Evolutionary conservation across 2,329 filamentous ascomycete genomes (phyloP).

Genomic region (Sclerotinia sclerotiorum): DNA sequence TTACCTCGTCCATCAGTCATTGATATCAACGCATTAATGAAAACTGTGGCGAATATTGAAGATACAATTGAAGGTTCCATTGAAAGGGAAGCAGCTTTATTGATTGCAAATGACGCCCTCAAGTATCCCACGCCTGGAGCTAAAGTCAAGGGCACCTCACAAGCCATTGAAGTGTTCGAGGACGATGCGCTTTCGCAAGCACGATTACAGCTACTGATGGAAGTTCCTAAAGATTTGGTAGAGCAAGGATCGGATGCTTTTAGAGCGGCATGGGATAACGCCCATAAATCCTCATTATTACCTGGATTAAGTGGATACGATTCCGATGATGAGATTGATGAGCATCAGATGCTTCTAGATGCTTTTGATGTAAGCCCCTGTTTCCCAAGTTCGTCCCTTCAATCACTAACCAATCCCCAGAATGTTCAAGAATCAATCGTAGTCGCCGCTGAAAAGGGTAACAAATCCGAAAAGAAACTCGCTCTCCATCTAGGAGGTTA

Average conservation of each 20-base stretch:
- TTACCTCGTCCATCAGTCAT: slow-evolving; percentile 75
- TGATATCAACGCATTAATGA: slow-evolving; percentile 67
- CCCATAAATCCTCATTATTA: slow-evolving; percentile 58
- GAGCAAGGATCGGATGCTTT: slow-evolving; percentile 55
- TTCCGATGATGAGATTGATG: slow-evolving; percentile 63
- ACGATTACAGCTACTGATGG: slow-evolving; percentile 63
- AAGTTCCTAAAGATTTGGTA: slow-evolving; percentile 48
- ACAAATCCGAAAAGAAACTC: slow-evolving; percentile 94
- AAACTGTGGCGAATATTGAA: slow-evolving; percentile 57
- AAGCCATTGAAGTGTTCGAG: slow-evolving; percentile 61
- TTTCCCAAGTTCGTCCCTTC: slow-evolving; percentile 11
- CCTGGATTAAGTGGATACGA: slow-evolving; percentile 80
- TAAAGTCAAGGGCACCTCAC: slow-evolving; percentile 62
- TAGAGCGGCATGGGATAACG: slow-evolving; percentile 53
- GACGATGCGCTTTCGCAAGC: slow-evolving; percentile 74
- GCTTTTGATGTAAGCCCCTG: slow-evolving; percentile 67
- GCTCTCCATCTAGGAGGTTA: slow-evolving; percentile 85
- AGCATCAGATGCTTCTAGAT: slow-evolving; percentile 43
- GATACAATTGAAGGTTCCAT: slow-evolving; percentile 70
- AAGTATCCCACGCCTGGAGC: slow-evolving; percentile 70
- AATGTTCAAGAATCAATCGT: slow-evolving; percentile 72
- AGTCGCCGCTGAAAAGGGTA: slow-evolving; percentile 72
- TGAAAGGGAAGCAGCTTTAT: slow-evolving; percentile 71
- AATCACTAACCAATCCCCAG: slow-evolving; percentile 44
- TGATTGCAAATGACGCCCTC: slow-evolving; percentile 80